A percentile compares a stretch with the other conserved stretches of the same genome.
Evolutionary conservation across 1,284 basidiomycete genomes (phyloP).

Genomic region (Ustilago vetiveriae): DNA sequence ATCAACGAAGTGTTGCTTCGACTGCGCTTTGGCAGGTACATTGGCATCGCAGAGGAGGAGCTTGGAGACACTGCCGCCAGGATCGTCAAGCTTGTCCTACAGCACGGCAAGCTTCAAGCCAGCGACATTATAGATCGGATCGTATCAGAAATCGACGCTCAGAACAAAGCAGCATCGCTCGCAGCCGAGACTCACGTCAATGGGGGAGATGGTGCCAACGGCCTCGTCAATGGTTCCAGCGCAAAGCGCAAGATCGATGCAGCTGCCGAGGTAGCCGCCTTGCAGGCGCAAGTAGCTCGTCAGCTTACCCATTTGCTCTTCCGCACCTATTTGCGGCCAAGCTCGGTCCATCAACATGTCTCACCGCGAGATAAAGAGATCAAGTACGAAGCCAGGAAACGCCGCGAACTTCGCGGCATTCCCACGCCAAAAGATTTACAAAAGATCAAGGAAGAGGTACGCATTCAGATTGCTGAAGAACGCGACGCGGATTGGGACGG

Average conservation of each 20-base stretch:
- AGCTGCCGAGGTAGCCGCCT: conserved; percentile 2
- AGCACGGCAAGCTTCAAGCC: conserved; percentile 85
- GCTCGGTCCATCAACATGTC: conserved; percentile 66
- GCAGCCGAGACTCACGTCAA: conserved; percentile 7
- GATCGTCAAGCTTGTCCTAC: conserved; percentile 71
- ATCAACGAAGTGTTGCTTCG: conserved; percentile 66
- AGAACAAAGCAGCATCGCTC: conserved; percentile 5
- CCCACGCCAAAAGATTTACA: conserved; percentile 67
- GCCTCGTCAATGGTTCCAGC: conserved; percentile 16
- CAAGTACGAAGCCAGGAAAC: conserved; percentile 55
- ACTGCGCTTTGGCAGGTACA: conserved; percentile 70
- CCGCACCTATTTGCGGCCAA: conserved; percentile 57
- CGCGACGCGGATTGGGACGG: conserved; percentile 60
- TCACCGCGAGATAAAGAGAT: conserved; percentile 64
- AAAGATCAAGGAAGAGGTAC: conserved; percentile 60
- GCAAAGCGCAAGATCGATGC: conserved; percentile 42
- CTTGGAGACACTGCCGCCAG: conserved; percentile 73
- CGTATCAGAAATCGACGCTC: conserved; percentile 19
- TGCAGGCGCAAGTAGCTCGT: conserved; percentile 19
- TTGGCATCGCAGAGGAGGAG: conserved; percentile 80
- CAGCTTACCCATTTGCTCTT: conserved; percentile 47
- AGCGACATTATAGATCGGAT: conserved; percentile 76
- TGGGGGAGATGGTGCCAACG: conserved; percentile 12
- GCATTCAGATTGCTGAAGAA: conserved; percentile 65
- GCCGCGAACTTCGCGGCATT: conserved; percentile 61